Conservation (phyloP, 805 yeast genomes). For the Sugiyamaella smithiae region DNA sequence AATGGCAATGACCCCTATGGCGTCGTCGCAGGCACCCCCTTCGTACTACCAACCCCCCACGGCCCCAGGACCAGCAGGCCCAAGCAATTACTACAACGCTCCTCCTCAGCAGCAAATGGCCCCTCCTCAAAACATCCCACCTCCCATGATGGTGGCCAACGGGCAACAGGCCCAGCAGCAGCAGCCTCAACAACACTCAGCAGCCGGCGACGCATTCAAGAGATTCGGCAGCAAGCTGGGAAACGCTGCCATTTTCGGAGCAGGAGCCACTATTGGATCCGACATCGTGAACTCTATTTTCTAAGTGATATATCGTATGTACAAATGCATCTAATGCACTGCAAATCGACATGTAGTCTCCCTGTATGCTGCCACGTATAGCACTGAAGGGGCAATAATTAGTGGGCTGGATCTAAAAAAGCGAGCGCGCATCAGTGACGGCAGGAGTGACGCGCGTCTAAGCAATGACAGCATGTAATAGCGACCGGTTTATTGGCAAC, state of each 20-base stretch:
- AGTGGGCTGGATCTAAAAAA: background rate
- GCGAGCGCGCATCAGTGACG: too few relatives aligned
- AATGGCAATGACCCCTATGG: conserved; percentile 12
- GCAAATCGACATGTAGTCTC: too few relatives aligned
- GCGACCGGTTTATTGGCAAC: too few relatives aligned
- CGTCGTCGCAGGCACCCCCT: conserved; percentile 16
- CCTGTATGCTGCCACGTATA: background rate
- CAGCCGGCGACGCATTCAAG: conserved; percentile 32
- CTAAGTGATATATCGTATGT: conserved; percentile 10
- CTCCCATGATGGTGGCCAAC: conserved; percentile 8
- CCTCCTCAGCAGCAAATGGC: conserved; percentile 25
- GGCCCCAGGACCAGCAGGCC: conserved; percentile 27
- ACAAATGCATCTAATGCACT: background rate
- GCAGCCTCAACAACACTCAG: conserved; percentile 13
- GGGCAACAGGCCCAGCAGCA: conserved; percentile 18
- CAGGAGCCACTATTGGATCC: conserved; percentile 91
- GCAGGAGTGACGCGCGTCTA: too few relatives aligned
- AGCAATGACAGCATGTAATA: too few relatives aligned
- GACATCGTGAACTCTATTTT: conserved; percentile 52
- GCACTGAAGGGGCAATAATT: background rate
- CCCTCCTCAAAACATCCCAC: conserved; percentile 19
- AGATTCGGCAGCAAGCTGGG: conserved; percentile 80
- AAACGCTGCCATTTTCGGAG: conserved; percentile 92
- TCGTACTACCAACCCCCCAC: conserved; percentile 48
- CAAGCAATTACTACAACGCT: conserved; percentile 24